Conservation (phyloP, 208 protist species). For the Trypanosoma melophagium region DNA sequence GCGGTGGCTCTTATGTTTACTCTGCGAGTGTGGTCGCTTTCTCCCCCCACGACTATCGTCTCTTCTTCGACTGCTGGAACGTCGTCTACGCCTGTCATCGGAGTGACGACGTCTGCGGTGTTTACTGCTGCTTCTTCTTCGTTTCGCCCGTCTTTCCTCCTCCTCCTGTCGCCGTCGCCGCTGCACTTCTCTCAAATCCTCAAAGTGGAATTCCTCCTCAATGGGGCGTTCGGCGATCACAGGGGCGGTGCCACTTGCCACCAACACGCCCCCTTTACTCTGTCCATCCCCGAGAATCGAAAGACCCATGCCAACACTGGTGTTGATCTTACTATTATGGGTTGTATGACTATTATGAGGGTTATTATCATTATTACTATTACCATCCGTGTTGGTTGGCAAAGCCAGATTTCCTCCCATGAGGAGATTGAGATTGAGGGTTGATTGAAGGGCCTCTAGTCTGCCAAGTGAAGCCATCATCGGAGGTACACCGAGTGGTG, state of each 20-base stretch:
- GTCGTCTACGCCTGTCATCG: conserved; percentile 5
- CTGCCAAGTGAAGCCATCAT: background rate
- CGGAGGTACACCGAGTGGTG: background rate
- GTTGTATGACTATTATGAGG: background rate
- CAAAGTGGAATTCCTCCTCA: conserved; percentile 26
- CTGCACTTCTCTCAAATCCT: conserved; percentile 27
- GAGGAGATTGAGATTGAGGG: background rate
- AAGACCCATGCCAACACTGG: background rate
- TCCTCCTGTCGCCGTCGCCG: conserved; percentile 24
- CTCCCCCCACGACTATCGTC: conserved; percentile 5
- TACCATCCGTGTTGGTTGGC: background rate
- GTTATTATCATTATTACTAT: background rate
- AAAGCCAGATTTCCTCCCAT: background rate
- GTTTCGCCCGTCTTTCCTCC: conserved; percentile 22
- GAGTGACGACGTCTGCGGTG: conserved; percentile 21
- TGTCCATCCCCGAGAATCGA: background rate
- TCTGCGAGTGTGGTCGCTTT: conserved; percentile 3
- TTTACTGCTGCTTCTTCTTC: conserved; percentile 20
- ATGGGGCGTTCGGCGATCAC: background rate
- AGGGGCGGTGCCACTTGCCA: background rate
- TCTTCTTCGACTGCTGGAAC: conserved; percentile 13
- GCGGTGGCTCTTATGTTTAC: conserved; percentile 6
- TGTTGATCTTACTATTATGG: background rate
- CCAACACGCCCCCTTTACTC: background rate
- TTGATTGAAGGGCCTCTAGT: background rate